These are phyloP conservation scores for Monosporascus sp. DNA, from an alignment of 2,329 filamentous ascomycete genomes.

Conservation along the genomic window DNA sequence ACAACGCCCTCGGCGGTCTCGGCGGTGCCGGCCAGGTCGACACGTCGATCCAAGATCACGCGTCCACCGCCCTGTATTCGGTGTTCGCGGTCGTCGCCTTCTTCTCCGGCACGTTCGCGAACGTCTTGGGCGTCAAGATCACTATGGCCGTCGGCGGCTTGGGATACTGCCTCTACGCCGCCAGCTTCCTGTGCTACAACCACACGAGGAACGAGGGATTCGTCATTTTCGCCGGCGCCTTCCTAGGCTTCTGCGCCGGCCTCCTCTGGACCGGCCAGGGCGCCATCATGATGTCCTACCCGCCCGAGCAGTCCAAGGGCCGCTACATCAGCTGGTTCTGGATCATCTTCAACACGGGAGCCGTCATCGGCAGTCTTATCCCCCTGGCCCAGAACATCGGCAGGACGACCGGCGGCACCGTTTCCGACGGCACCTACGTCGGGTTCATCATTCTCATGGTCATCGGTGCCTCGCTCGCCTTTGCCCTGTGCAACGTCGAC, in stretches of 20 bases:
- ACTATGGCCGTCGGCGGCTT: conserved; percentile 69
- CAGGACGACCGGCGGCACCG: conserved; percentile 38
- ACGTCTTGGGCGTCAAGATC: conserved; percentile 65
- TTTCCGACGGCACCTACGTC: conserved; percentile 67
- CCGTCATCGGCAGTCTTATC: conserved; percentile 77
- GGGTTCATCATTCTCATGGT: conserved; percentile 71
- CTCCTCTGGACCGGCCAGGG: conserved; percentile 80
- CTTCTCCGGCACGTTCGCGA: conserved; percentile 73
- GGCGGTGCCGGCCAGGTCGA: conserved; percentile 60
- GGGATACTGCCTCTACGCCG: conserved; percentile 72
- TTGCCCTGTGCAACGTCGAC: conserved; percentile 59
- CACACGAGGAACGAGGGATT: conserved; percentile 65
- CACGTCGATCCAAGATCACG: conserved; percentile 54
- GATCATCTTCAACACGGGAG: conserved; percentile 92
- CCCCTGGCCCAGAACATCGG: conserved; percentile 70
- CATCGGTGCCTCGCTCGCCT: conserved; percentile 57
- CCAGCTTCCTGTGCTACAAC: conserved; percentile 65
- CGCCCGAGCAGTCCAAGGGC: conserved; percentile 74
- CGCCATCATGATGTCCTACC: conserved; percentile 87
- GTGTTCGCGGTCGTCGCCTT: conserved; percentile 58
- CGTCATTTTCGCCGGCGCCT: conserved; percentile 69
- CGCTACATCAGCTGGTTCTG: conserved; percentile 89
- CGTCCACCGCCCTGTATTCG: conserved; percentile 45
- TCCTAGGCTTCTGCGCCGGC: conserved; percentile 74
- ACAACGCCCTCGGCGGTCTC: conserved; percentile 61